Evolutionary conservation across 495 filamentous ascomycete species (phyloP), one percentile per base, ranked within the genome.

Genomic region (Lichina pygmaea): DNA sequence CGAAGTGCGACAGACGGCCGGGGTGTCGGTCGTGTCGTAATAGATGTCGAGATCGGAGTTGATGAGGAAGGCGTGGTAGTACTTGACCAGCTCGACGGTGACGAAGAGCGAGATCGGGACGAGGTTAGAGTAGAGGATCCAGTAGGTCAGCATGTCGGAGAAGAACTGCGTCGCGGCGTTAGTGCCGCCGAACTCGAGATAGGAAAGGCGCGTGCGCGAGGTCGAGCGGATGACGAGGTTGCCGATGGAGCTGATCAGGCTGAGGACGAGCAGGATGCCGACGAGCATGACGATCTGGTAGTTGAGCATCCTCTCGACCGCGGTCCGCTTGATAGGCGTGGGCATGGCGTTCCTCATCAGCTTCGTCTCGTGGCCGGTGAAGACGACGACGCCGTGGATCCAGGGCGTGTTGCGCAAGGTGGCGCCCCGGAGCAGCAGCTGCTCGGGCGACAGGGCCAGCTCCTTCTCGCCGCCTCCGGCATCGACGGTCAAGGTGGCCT

Each of bases 271-370:
- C 10, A 99, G 71, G 54, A 99, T 85, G 44, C 62, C 71, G 42
- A 93, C 75, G 31, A 99, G 68, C 65, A 89, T 79, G 45, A 95
- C 62, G 48, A 99, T 93, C 47, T 95, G 81, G 45, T 77, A 69
- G 58, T 99, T 99, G 38, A 99, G 76, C 63, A 82, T 79, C 38
- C 75, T 72, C 58, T 95, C 91, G 6, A 99, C 89, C 37, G 82
- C 82, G 6, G 91, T 99, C 43, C 83, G 76, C 65, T 99, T 99
- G 59, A 99, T 95, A 34, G 91, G 89, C 2, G 91, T 79, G 10
- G 91, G 91, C 8, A 86, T 95, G 31, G 91, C 91, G 57, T 99
- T 99, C 47, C 91, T 73, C 91, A 99, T 95, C 53, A 99, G 66
- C 58, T 99, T 99, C 31, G 91, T 95, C 62, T 99, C 86, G 58